Conservation (phyloP, 2,329 filamentous ascomycete species). For the Sporothrix sp. region DNA sequence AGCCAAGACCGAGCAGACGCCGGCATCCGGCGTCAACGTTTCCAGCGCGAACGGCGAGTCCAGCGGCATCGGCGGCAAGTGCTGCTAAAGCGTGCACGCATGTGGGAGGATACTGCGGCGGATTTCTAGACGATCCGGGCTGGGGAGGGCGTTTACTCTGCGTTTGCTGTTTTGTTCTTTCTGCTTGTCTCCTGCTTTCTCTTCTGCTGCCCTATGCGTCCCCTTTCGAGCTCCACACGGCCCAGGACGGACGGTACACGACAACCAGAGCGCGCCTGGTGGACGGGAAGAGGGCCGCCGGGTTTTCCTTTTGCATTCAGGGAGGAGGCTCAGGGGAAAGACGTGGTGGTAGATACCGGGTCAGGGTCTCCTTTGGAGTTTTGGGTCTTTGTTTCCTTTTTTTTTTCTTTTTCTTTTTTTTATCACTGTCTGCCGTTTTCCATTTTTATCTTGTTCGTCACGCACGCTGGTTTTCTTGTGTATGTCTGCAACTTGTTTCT, state of each 20-base stretch:
- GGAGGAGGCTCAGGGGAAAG: not conserved
- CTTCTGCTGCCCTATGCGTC: no score
- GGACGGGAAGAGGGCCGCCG: no score
- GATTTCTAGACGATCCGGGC: no score
- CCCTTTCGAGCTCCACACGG: no score
- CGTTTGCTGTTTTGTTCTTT: no score
- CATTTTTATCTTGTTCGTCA: not conserved
- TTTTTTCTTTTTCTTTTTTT: slow-evolving; percentile 6
- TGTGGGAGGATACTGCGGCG: not conserved
- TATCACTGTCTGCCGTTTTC: not conserved
- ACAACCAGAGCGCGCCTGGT: no score
- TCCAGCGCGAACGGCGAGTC: slow-evolving; percentile 46
- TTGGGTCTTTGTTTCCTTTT: slow-evolving; percentile 4
- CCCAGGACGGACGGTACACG: no score
- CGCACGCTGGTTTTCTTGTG: not conserved
- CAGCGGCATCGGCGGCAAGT: slow-evolving; percentile 54
- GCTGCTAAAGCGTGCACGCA: slow-evolving; percentile 52
- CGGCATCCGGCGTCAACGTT: slow-evolving; percentile 56
- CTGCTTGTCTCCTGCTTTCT: no score
- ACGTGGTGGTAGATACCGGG: slow-evolving; percentile 14
- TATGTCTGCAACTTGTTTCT: not conserved
- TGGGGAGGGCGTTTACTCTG: no score
- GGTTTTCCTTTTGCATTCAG: no score
- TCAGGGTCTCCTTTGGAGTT: slow-evolving; percentile 11
- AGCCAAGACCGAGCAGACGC: slow-evolving; percentile 61